phyloP scores from a whole-genome alignment of 176 grass and related monocot species.

The Hordeum marinum region DNA sequence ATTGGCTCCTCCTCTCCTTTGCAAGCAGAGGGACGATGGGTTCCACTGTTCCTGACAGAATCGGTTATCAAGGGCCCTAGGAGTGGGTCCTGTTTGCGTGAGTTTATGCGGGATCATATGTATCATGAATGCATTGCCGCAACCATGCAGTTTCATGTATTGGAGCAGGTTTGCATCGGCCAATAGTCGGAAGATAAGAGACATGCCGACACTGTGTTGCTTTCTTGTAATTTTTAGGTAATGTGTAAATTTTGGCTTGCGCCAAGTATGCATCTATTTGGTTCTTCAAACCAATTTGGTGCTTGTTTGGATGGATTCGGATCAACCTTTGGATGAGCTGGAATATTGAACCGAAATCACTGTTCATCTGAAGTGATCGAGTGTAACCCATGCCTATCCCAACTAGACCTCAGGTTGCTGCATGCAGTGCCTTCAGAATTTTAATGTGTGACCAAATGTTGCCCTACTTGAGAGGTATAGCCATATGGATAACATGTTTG shows the following conservation, averaged over 20 bases:
- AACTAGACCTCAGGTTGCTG: not conserved
- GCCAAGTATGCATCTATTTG: not conserved
- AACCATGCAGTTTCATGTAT: not conserved
- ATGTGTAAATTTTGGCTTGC: not conserved
- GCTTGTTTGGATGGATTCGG: not conserved
- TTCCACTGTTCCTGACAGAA: not conserved
- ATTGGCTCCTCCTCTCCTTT: not conserved
- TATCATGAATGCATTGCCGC: not conserved
- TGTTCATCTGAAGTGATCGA: too few relatives aligned
- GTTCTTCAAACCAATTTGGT: not conserved
- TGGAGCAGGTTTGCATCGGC: not conserved
- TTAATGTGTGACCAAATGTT: not conserved
- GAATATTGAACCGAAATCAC: not conserved
- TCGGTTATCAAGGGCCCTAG: not conserved
- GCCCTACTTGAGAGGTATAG: not conserved
- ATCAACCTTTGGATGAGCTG: not conserved
- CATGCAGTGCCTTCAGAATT: not conserved
- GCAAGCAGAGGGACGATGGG: not conserved
- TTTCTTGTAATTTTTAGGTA: not conserved
- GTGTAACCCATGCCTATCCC: not conserved
- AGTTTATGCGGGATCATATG: not conserved
- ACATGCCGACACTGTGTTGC: not conserved
- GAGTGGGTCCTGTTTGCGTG: not conserved
- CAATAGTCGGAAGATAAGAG: not conserved
- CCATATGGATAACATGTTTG: not conserved